These are phyloP conservation scores for Colletotrichum chrysophilum DNA, from an alignment of 2,329 filamentous ascomycete species.

Conservation along the genomic window DNA sequence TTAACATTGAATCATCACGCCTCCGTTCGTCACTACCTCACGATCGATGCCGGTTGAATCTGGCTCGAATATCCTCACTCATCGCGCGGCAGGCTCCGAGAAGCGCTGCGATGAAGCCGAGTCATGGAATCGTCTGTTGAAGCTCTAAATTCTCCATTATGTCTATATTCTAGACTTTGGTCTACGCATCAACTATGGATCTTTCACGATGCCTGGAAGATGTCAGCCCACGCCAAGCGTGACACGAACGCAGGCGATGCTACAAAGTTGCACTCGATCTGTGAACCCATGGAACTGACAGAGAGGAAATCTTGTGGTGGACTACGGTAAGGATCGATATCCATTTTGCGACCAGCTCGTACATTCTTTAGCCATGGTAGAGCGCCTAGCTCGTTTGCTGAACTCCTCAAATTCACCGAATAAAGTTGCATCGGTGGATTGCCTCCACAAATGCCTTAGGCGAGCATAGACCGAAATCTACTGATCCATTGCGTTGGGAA, in stretches of 20 bases:
- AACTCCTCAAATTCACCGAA: not conserved
- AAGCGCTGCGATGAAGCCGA: not conserved
- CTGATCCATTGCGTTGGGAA: not conserved
- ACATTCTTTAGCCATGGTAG: not conserved
- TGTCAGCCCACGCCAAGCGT: not conserved
- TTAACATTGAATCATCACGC: not conserved
- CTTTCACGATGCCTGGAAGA: not conserved
- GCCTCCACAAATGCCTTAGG: not conserved
- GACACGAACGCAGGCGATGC: not conserved
- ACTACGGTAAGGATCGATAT: not conserved
- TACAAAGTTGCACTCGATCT: not conserved
- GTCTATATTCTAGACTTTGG: not conserved
- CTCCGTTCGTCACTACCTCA: not conserved
- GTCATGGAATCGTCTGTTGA: not conserved
- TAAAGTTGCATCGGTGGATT: not conserved
- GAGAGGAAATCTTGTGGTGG: not conserved
- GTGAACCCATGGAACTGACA: not conserved
- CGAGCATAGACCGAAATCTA: not conserved
- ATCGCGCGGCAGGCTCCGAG: not conserved
- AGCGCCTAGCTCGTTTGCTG: not conserved
- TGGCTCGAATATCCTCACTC: not conserved
- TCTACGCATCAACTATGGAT: not conserved
- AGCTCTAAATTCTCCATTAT: not conserved
- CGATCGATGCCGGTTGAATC: not conserved
- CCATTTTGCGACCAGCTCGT: not conserved